Base-by-base conservation (phyloP, 768 basidiomycete genomes). In the Naematelia encephala region DNA sequence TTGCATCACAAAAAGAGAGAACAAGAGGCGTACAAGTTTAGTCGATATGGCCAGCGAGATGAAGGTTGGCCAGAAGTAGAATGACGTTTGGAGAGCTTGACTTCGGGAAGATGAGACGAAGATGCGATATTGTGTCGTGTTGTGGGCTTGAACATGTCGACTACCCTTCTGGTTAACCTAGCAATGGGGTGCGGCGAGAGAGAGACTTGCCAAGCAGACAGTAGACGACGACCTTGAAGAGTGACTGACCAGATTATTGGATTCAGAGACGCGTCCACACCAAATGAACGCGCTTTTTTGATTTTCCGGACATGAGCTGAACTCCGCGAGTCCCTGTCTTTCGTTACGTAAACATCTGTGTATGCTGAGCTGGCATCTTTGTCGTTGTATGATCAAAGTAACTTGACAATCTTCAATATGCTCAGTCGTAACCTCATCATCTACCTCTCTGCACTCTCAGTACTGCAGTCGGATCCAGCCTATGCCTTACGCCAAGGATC, bases 11-110 rank as follows among this genome's bases (percentile, higher is more conserved):
- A 34, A 55, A 42, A 53, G 45, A 51, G 13, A 57, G 34, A 16
- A 22, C 53, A 23, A 26, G 23, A 39, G 12, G 73, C 80, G 43
- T 49, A 92, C 91, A 94, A 90, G 80, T 88, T 93, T 25, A 79
- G 61, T 21, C 78, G 54, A 48, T 69, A 72, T 3, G 77, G 76
- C 44, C 64, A 78, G 28, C 69, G 51, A 5, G 56, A 39, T 39
- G 59, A 59, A 3, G 60, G 39, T 16, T 22, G 48, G 12, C 62
- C 65, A 1, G 57, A 51, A 26, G 51, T 56, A 25, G 68, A 69
- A 25, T 63, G 57, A 23, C 71, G 59, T 50, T 67, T 60, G 44
- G 68, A 69, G 39, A 74, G 51, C 57, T 73, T 73, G 63, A 74
- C 75, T 49, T 72, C 68, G 22, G 49, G 13, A 13, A 56, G 51